A percentile compares a stretch with the other conserved stretches of the same genome.
phyloP scores from a whole-genome alignment of 257 asterid species.

The Echium plantagineum region DNA sequence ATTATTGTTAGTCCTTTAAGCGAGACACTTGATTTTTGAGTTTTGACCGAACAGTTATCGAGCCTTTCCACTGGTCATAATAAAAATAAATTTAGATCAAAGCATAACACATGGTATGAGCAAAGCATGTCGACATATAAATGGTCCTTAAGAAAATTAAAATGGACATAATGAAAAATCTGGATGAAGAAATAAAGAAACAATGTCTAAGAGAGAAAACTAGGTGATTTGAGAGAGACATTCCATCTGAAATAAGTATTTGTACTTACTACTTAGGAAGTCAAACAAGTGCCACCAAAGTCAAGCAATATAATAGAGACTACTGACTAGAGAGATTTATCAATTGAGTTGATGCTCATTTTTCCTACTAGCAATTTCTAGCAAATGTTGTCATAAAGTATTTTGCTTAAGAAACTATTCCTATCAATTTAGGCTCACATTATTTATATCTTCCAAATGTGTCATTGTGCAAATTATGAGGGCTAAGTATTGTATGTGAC shows the following conservation, averaged over 20 bases:
- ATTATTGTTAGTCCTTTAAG: too few species aligned
- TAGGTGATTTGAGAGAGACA: not conserved
- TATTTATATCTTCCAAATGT: not conserved
- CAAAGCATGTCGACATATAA: too few species aligned
- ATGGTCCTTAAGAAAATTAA: too few species aligned
- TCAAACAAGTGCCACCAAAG: constrained; percentile 2
- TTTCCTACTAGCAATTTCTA: too few species aligned
- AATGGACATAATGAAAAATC: too few species aligned
- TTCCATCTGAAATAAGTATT: not conserved
- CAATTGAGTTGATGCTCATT: not conserved
- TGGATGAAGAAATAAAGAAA: too few species aligned
- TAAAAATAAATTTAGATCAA: too few species aligned
- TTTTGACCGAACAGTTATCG: too few species aligned
- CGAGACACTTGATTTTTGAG: too few species aligned
- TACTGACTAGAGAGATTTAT: not conserved
- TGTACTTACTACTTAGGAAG: not conserved
- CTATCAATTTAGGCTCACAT: not conserved
- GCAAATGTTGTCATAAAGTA: not conserved
- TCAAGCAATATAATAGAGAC: not conserved
- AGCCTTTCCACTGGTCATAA: too few species aligned
- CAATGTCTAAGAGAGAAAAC: not conserved
- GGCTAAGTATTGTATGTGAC: not conserved
- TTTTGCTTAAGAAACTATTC: not conserved
- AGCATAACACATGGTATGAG: too few species aligned
- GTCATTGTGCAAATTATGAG: not conserved